Evolutionary conservation across 2,329 filamentous ascomycete species (phyloP).

Genomic region (Emydomyces testavorans): DNA sequence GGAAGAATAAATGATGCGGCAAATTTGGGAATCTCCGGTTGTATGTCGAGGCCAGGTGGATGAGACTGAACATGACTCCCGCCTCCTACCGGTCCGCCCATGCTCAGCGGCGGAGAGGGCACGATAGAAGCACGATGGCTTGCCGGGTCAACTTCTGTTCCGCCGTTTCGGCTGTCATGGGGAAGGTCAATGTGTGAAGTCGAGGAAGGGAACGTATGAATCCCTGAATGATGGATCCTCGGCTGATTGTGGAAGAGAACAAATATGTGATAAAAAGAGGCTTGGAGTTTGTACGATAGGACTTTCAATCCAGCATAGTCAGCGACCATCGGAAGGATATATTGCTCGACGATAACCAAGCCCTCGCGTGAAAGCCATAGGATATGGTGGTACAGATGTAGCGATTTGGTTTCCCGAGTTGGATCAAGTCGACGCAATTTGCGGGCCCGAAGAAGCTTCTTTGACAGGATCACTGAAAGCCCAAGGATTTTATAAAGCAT

Average conservation of each 20-base stretch:
- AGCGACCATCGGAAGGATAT: constrained; percentile 72
- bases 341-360: constrained; percentile 70
- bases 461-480: constrained; percentile 75
- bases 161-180: constrained; percentile 21
- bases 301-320: constrained; percentile 76
- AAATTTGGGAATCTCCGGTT: constrained; percentile 24
- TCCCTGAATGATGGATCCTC: constrained; percentile 52
- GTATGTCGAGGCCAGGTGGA: constrained; percentile 29
- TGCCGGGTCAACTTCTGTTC: constrained; percentile 11
- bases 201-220: constrained; percentile 31
- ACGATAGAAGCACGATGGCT: constrained; percentile 31
- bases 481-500: constrained; percentile 87
- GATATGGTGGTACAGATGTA: constrained; percentile 80
- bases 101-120: constrained; percentile 38
- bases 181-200: constrained; percentile 20
- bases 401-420: constrained; percentile 63
- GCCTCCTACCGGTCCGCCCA: constrained; percentile 46
- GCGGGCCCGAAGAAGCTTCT: constrained; percentile 69
- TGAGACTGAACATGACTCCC: constrained; percentile 44
- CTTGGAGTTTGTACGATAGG: constrained; percentile 78
- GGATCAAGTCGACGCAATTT: constrained; percentile 73
- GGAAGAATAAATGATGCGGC: constrained; percentile 68
- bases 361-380: constrained; percentile 93
- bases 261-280: constrained; percentile 93
- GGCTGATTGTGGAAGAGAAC: constrained; percentile 92